Percentiles rank a stretch among this genome's conserved stretches.
phyloP scores from a whole-genome alignment of 2,329 filamentous ascomycete species.

The Aspergillus quadrilineatus region DNA sequence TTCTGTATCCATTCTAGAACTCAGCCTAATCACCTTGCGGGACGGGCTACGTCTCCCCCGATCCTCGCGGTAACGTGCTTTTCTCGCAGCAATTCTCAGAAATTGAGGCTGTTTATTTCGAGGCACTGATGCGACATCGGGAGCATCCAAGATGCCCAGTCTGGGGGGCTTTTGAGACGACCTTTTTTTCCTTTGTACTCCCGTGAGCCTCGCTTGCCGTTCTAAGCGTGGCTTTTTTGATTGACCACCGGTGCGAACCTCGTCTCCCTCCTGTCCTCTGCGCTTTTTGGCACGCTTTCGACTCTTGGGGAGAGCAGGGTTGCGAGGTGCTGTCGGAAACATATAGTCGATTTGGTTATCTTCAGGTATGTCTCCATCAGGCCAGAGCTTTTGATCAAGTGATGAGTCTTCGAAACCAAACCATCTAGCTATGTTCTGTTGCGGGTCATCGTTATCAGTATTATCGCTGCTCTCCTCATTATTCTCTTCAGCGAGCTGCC shows the following conservation, averaged over 20 bases:
- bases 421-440: slow-evolving; percentile 17
- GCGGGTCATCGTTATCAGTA: slow-evolving; percentile 4
- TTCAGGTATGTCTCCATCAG: slow-evolving; percentile 38
- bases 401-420: slow-evolving; percentile 25
- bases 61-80: slow-evolving; percentile 49
- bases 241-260: slow-evolving; percentile 7
- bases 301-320: slow-evolving; percentile 13
- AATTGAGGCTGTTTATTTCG: slow-evolving; percentile 50
- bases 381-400: slow-evolving; percentile 17
- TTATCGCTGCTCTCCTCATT: slow-evolving; percentile 28
- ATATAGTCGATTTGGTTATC: slow-evolving; percentile 46
- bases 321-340: slow-evolving; percentile 33
- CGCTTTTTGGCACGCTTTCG: slow-evolving; percentile 25
- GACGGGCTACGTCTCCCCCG: slow-evolving; percentile 53
- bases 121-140: slow-evolving; percentile 31
- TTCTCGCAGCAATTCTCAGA: slow-evolving; percentile 55
- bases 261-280: slow-evolving; percentile 4
- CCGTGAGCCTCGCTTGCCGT: slow-evolving; percentile 39
- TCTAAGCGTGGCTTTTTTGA: slow-evolving; percentile 28
- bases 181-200: slow-evolving; percentile 22
- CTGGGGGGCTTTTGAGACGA: slow-evolving; percentile 25
- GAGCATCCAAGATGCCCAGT: slow-evolving; percentile 55
- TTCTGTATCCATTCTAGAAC: slow-evolving; percentile 53
- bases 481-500: slow-evolving; percentile 29
- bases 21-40: slow-evolving; percentile 53